These are phyloP conservation scores for Staphylotrichum tortipilum DNA, from an alignment of 495 filamentous ascomycete species.

Conservation along the genomic window DNA sequence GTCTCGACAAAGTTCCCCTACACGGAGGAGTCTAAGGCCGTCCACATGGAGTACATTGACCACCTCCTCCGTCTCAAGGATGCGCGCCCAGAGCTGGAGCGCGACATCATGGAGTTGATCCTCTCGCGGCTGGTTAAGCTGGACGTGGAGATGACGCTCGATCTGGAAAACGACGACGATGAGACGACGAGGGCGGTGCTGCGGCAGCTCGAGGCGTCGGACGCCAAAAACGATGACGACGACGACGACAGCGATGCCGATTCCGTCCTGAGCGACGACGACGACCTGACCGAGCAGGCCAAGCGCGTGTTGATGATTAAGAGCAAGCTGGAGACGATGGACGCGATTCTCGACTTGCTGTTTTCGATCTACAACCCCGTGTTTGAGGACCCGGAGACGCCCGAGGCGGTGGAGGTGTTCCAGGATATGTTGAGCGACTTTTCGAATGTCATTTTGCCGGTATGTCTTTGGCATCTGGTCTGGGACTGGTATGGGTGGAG, in stretches of 20 bases:
- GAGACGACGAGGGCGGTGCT: conserved; percentile 41
- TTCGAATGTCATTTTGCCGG: conserved; percentile 74
- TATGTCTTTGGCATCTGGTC: conserved; percentile 49
- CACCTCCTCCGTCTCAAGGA: conserved; percentile 66
- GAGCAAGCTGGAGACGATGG: conserved; percentile 80
- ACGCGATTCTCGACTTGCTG: conserved; percentile 80
- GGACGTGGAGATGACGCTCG: conserved; percentile 87
- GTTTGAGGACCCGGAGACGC: conserved; percentile 48
- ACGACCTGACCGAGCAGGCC: conserved; percentile 39
- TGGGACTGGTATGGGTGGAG: neutral
- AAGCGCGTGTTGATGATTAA: conserved; percentile 54
- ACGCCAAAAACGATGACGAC: conserved; percentile 45
- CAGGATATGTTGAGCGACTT: conserved; percentile 76
- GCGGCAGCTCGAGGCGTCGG: conserved; percentile 26
- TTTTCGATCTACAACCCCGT: conserved; percentile 71
- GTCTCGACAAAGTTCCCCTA: conserved; percentile 63
- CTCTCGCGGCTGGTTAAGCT: conserved; percentile 76
- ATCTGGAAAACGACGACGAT: conserved; percentile 61
- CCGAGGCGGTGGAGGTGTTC: conserved; percentile 46
- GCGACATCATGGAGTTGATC: conserved; percentile 74
- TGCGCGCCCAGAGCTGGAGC: conserved; percentile 72
- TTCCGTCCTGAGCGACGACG: conserved; percentile 38
- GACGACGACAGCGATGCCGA: conserved; percentile 53
- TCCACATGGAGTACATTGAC: conserved; percentile 66
- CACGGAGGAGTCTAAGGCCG: conserved; percentile 59